These are phyloP conservation scores for Cordyceps farinosa DNA, from an alignment of 2,329 filamentous ascomycete species.

Conservation along the genomic window DNA sequence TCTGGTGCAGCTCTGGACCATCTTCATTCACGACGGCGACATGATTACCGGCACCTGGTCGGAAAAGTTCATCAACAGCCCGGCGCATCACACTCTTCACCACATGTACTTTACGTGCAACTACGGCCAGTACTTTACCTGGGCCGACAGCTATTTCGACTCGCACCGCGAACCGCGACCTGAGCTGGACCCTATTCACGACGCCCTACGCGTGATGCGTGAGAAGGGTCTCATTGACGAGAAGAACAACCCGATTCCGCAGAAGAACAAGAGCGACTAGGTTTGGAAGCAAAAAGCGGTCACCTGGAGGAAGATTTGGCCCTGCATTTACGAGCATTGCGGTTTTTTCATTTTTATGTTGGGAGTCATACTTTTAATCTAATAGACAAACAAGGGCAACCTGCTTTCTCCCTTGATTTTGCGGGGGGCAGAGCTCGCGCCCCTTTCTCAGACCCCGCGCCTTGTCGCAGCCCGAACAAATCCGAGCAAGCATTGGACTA, in stretches of 20 bases:
- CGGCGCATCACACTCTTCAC: conserved; percentile 46
- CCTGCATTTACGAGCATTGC: conserved; percentile 14
- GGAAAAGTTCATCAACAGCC: conserved; percentile 46
- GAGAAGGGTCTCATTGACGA: conserved; percentile 44
- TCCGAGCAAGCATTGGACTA: conserved; percentile 5
- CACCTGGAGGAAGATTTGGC: background rate
- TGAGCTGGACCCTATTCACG: conserved; percentile 42
- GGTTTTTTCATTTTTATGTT: conserved; percentile 5
- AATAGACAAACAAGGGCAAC: conserved; percentile 9
- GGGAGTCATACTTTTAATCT: conserved; percentile 11
- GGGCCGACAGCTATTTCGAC: conserved; percentile 43
- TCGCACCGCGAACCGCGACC: conserved; percentile 43
- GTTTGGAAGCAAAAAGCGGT: background rate
- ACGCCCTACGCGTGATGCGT: conserved; percentile 42
- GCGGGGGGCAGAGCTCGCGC: background rate
- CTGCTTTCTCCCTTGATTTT: background rate
- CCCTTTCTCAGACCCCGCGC: conserved; percentile 8
- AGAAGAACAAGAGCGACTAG: conserved; percentile 29
- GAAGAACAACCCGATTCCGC: conserved; percentile 37
- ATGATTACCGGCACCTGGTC: conserved; percentile 46
- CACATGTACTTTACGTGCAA: conserved; percentile 50
- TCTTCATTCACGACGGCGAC: conserved; percentile 48
- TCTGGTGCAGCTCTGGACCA: conserved; percentile 46
- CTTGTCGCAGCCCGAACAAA: background rate
- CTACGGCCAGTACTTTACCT: conserved; percentile 48